Conservation (phyloP, 2,329 filamentous ascomycete genomes). For the Orbilia oligospora region DNA sequence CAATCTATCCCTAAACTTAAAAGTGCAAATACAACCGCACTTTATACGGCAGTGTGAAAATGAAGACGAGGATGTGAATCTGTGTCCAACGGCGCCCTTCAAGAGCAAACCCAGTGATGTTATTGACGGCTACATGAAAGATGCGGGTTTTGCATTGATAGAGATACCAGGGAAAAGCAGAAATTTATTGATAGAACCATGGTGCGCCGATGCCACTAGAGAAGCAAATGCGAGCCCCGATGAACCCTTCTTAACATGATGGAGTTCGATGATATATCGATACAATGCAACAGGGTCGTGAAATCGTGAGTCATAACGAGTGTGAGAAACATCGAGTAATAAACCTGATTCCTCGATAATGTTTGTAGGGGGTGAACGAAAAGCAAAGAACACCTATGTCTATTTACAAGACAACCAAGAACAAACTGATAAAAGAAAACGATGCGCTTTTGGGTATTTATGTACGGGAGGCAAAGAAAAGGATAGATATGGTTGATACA, state of each 20-base stretch:
- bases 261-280: conserved; percentile 19
- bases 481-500: not conserved
- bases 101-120: not conserved
- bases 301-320: conserved; percentile 50
- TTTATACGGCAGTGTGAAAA: conserved; percentile 8
- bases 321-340: conserved; percentile 44
- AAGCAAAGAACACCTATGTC: conserved; percentile 7
- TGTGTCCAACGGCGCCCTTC: not conserved
- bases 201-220: conserved; percentile 48
- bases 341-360: conserved; percentile 40
- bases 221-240: conserved; percentile 29
- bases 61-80: not conserved
- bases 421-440: conserved; percentile 9
- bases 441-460: conserved; percentile 51
- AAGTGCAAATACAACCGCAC: conserved; percentile 3
- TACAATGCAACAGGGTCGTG: conserved; percentile 42
- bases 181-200: conserved; percentile 34
- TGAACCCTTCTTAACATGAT: conserved; percentile 11
- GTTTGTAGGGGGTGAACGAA: conserved; percentile 13
- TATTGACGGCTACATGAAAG: conserved; percentile 9
- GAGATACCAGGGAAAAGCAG: conserved; percentile 16
- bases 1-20: conserved; percentile 1
- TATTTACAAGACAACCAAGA: conserved; percentile 1
- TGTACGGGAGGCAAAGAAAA: conserved; percentile 18
- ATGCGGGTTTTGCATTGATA: conserved; percentile 3